These are phyloP conservation scores for Lactifluus pinguis DNA, from an alignment of 768 basidiomycete genomes.

Conservation along the genomic window DNA sequence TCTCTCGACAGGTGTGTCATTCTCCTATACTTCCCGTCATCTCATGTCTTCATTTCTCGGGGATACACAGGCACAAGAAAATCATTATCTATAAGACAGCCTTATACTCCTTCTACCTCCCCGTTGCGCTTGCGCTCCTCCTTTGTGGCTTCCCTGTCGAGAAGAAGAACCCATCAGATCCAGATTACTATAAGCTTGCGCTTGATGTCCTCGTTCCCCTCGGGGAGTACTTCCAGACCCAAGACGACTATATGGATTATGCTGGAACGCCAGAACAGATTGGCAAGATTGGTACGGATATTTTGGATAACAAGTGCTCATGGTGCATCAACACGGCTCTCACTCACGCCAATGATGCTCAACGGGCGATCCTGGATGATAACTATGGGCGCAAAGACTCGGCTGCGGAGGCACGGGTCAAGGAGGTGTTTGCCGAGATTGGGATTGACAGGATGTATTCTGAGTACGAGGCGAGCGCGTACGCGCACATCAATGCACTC, in stretches of 20 bases:
- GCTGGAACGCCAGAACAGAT: constrained; percentile 84
- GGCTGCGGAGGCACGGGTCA: constrained; percentile 49
- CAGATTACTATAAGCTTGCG: constrained; percentile 63
- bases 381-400: constrained; percentile 58
- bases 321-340: constrained; percentile 94
- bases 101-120: constrained; percentile 97
- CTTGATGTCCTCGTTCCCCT: constrained; percentile 79
- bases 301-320: constrained; percentile 97
- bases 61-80: constrained; percentile 57
- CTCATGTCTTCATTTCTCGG: background rate
- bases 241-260: constrained; percentile 96
- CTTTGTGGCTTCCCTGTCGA: constrained; percentile 54
- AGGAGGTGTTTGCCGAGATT: constrained; percentile 62
- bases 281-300: constrained; percentile 97
- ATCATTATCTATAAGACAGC: constrained; percentile 98
- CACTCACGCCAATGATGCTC: constrained; percentile 41
- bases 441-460: constrained; percentile 54
- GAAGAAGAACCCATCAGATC: constrained; percentile 36
- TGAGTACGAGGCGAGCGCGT: constrained; percentile 60
- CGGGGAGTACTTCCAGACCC: constrained; percentile 98
- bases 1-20: constrained; percentile 67
- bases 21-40: background rate
- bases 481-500: constrained; percentile 52
- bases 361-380: constrained; percentile 50
- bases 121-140: constrained; percentile 90